Conservation (phyloP, 371 early-diverging fungal species). For the Mortierella sp. region DNA sequence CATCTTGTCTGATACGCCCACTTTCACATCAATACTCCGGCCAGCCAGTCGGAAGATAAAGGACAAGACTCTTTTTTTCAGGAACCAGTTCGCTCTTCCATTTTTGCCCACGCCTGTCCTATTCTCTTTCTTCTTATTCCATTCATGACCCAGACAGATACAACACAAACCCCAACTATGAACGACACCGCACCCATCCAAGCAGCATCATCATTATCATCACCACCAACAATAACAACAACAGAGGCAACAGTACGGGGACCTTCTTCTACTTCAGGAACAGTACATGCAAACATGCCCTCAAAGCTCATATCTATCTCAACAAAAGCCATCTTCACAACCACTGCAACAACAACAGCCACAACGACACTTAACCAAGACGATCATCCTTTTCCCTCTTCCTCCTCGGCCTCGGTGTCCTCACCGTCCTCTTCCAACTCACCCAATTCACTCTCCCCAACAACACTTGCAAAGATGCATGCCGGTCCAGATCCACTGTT, state of each 20-base stretch:
- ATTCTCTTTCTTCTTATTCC: background rate
- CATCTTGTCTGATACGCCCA: background rate
- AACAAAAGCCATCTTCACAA: conserved; percentile 18
- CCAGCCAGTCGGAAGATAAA: too few relatives aligned
- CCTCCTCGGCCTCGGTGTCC: conserved; percentile 19
- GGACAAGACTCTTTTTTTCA: too few relatives aligned
- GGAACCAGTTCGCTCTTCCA: too few relatives aligned
- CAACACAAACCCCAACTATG: background rate
- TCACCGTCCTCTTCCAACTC: conserved; percentile 22
- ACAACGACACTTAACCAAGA: background rate
- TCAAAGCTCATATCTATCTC: conserved; percentile 17
- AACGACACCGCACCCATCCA: background rate
- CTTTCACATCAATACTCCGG: too few relatives aligned
- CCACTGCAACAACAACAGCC: conserved; percentile 4
- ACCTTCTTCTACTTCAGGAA: background rate
- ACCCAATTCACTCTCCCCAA: background rate
- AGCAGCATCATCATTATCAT: background rate
- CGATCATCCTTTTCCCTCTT: conserved; percentile 5
- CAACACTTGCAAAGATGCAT: background rate
- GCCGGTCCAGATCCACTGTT: background rate
- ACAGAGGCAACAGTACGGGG: background rate
- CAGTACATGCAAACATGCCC: background rate
- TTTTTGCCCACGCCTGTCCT: background rate
- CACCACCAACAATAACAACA: background rate
- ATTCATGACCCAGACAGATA: conserved; percentile 1